These are phyloP conservation scores for Suhomyces sp. DNA, from an alignment of 805 yeast genomes.

Conservation along the genomic window DNA sequence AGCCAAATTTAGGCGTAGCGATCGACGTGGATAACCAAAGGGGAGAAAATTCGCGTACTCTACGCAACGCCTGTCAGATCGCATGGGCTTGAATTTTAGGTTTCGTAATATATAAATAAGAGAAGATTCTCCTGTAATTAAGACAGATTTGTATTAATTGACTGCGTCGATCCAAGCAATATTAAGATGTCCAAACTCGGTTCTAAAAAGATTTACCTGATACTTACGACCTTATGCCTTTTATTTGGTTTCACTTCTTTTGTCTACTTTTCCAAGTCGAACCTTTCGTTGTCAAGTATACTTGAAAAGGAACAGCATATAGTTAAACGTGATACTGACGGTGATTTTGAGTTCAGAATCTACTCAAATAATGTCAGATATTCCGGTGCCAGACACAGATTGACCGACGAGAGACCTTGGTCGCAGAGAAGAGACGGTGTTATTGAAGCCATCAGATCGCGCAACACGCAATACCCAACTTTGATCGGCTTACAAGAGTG, in stretches of 20 bases:
- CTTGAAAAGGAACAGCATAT: not conserved
- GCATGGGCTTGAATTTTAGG: not conserved
- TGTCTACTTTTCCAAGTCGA: not conserved
- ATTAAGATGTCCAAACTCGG: not conserved
- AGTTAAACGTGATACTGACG: not conserved
- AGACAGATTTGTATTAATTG: not conserved
- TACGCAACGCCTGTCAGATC: not conserved
- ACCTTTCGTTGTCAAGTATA: not conserved
- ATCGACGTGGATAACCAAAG: not conserved
- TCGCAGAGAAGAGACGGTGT: constrained; percentile 12
- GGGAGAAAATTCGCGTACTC: not conserved
- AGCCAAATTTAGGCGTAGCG: not conserved
- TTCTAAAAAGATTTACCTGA: not conserved
- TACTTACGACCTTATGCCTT: not conserved
- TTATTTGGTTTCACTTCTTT: not conserved
- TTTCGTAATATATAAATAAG: not conserved
- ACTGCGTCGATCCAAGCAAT: not conserved
- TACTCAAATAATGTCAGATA: constrained; percentile 11
- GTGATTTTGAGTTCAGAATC: constrained; percentile 11
- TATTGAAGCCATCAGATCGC: constrained; percentile 9
- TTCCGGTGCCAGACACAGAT: constrained; percentile 6
- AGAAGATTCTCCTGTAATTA: not conserved
- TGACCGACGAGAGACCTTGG: constrained; percentile 13
- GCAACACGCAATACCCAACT: constrained; percentile 9
- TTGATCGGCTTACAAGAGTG: constrained; percentile 44